These are phyloP conservation scores for Amniculicola lignicola DNA, from an alignment of 495 filamentous ascomycete genomes.

Conservation along the genomic window DNA sequence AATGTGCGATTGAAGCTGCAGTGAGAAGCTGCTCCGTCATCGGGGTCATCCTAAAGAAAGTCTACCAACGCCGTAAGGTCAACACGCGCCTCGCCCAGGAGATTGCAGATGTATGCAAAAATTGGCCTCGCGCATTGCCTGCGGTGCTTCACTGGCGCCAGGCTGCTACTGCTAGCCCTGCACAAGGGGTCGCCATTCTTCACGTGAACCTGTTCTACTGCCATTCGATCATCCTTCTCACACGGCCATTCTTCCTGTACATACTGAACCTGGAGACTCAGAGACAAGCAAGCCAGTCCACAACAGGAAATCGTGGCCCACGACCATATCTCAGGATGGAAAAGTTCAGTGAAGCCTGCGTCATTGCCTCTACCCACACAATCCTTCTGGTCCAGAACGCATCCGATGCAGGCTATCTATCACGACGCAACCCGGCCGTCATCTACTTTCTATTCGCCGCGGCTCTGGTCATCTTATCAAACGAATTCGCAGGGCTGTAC, in stretches of 20 bases:
- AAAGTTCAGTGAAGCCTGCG: slow-evolving; percentile 66
- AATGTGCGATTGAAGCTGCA: slow-evolving; percentile 50
- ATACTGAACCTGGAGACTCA: slow-evolving; percentile 49
- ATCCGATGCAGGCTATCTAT: slow-evolving; percentile 57
- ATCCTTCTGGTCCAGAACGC: slow-evolving; percentile 60
- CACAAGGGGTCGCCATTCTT: slow-evolving; percentile 61
- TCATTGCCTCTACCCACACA: slow-evolving; percentile 65
- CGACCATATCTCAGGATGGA: slow-evolving; percentile 51
- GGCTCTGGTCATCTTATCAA: slow-evolving; percentile 63
- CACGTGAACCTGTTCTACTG: slow-evolving; percentile 69
- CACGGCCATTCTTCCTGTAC: slow-evolving; percentile 65
- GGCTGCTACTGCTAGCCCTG: slow-evolving; percentile 48
- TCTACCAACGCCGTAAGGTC: slow-evolving; percentile 68
- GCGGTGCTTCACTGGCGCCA: slow-evolving; percentile 49
- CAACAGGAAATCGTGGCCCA: slow-evolving; percentile 31
- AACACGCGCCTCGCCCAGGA: slow-evolving; percentile 63
- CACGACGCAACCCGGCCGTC: slow-evolving; percentile 64
- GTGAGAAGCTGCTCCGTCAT: slow-evolving; percentile 61
- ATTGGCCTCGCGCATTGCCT: slow-evolving; percentile 50
- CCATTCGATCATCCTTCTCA: slow-evolving; percentile 71
- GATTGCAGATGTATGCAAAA: slow-evolving; percentile 57
- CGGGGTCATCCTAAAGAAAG: slow-evolving; percentile 61
- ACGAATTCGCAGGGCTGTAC: slow-evolving; percentile 66
- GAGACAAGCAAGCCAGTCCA: slow-evolving; percentile 34
- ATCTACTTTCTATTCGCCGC: slow-evolving; percentile 74